Evolutionary conservation across 2,329 filamentous ascomycete genomes (phyloP), one percentile per base, ranked within the genome.

Genomic region (Sporothrix sp.): DNA sequence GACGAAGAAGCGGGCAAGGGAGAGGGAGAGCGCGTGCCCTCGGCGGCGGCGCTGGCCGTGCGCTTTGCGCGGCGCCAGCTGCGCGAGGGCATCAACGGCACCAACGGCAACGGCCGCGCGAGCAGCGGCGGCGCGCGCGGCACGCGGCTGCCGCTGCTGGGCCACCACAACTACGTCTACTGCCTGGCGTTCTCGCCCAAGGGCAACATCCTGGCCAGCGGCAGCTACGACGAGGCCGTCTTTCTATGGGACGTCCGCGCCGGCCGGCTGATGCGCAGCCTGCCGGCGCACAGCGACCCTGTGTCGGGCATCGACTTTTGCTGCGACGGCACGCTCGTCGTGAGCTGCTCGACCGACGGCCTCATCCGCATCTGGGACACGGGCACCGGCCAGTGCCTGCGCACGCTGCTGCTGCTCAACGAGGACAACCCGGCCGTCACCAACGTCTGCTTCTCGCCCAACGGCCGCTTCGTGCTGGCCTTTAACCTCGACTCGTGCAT

Each of bases 121-220:
- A 53, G 42, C 35, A 47, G 54, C 47, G 48, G 48, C 48, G 61
- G 46, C 8, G 60, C 58, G 3, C 58, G 59, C 16, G 62, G 60
- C 4, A 72, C 73, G 25, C 70, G 72, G 58, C 71, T 71, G 2
- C 77, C 80, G 5, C 72, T 97, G 57, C 74, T 85, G 21, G 91
- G 93, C 2, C 93, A 98, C 61, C 89, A 96, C 66, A 97, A 94
- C 67, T 97, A 97, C 66, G 84, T 98, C 28, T 95, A 95, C 68
- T 88, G 85, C 46, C 73, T 98, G 30, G 89, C 90, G 6, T 97
- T 97, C 66, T 91, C 87, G n/a, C 93, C 93, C 2, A 97, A 96
- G 66, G 93, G 93, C 21, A 98, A 98, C 63, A 95, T 97, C 63
- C 78, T 98, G 30, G 93, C 90, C 14, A 94, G 87, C 58, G 93